Evolutionary conservation across 176 grass and related monocot genomes (phyloP).

Genomic region (Chloris gayana): DNA sequence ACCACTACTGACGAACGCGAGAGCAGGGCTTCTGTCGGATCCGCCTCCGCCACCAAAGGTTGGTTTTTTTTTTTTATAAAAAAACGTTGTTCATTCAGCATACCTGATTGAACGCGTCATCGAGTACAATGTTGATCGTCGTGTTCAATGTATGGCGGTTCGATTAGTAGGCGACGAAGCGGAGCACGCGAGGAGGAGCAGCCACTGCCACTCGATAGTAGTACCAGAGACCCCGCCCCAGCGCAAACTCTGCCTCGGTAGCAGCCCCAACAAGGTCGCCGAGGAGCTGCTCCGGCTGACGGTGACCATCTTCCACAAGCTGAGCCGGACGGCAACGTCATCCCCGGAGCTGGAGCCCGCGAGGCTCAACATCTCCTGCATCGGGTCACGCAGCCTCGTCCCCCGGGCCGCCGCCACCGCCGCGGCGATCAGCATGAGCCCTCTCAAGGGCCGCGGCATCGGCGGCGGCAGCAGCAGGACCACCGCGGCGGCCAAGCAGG

Average conservation of each 20-base stretch:
- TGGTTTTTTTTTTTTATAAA: no score
- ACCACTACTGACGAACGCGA: constrained; percentile 23
- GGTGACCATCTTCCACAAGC: constrained; percentile 78
- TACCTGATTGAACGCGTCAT: no score
- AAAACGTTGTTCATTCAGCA: neutral
- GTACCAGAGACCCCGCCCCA: neutral
- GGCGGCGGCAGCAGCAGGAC: neutral
- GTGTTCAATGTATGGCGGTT: neutral
- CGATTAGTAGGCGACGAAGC: constrained; percentile 37
- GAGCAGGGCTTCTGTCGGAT: constrained; percentile 56
- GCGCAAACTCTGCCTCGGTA: constrained; percentile 43
- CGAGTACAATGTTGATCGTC: neutral
- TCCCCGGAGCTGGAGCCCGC: neutral
- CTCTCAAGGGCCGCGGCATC: constrained; percentile 32
- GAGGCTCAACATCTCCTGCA: constrained; percentile 71
- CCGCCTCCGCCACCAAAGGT: constrained; percentile 47
- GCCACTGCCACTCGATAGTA: constrained; percentile 37
- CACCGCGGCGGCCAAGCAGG: neutral
- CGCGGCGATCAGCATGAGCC: constrained; percentile 29
- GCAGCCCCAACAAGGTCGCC: constrained; percentile 67
- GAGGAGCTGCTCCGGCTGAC: constrained; percentile 67
- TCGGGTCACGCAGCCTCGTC: constrained; percentile 61
- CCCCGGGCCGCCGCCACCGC: constrained; percentile 30
- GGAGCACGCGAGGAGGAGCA: constrained; percentile 41
- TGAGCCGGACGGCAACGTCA: constrained; percentile 43